Evolutionary conservation across 1,284 basidiomycete genomes (phyloP).

Genomic region (Omphalotus olearius): DNA sequence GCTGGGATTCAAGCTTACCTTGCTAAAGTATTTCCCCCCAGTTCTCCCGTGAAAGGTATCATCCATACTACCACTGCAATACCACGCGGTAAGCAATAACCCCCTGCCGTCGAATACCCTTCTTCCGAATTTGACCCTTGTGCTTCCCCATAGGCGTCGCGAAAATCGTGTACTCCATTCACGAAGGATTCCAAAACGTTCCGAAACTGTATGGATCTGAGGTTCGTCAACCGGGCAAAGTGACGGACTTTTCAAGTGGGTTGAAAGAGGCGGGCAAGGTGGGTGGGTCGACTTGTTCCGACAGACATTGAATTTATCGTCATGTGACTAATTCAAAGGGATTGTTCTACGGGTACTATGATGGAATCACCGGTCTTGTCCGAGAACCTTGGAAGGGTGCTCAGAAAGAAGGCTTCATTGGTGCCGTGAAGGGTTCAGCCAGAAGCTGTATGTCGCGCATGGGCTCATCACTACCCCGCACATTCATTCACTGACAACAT

Average conservation of each 20-base stretch:
- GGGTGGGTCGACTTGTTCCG: background rate
- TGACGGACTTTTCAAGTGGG: slow-evolving; percentile 39
- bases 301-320: no score
- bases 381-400: slow-evolving; percentile 44
- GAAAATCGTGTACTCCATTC: slow-evolving; percentile 36
- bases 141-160: slow-evolving; percentile 31
- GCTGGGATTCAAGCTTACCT: no score
- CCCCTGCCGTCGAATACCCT: background rate
- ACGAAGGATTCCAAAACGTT: slow-evolving; percentile 43
- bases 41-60: slow-evolving; percentile 37
- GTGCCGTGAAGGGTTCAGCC: slow-evolving; percentile 45
- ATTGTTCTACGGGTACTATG: slow-evolving; percentile 40
- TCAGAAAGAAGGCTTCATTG: slow-evolving; percentile 44
- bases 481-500: background rate
- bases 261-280: slow-evolving; percentile 44
- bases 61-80: slow-evolving; percentile 42
- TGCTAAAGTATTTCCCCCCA: slow-evolving; percentile 12
- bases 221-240: slow-evolving; percentile 33
- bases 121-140: background rate
- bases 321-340: slow-evolving; percentile 18
- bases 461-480: background rate
- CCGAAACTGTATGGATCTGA: slow-evolving; percentile 42
- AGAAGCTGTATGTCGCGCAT: slow-evolving; percentile 35
- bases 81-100: slow-evolving; percentile 26
- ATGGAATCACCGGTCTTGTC: slow-evolving; percentile 52